A percentile compares a stretch with the other conserved stretches of the same genome.
These are phyloP conservation scores for Tritrichomonas musculus DNA, from an alignment of 208 protist genomes.

Conservation along the genomic window DNA sequence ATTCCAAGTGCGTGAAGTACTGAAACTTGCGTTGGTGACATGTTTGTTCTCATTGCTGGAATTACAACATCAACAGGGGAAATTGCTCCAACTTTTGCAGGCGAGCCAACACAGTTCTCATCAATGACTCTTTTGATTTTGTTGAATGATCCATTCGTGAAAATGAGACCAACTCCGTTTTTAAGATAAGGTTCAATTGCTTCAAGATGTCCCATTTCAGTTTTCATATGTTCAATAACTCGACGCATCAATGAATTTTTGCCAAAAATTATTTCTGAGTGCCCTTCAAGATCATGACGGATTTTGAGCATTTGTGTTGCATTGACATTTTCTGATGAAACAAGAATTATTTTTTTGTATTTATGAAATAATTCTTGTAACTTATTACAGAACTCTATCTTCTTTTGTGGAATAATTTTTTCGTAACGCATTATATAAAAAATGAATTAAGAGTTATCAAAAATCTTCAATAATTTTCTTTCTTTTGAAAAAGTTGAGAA, in stretches of 20 bases:
- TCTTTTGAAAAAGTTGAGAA: too few species aligned
- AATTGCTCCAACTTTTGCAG: too few species aligned
- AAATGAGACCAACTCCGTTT: neutral
- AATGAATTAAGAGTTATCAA: too few species aligned
- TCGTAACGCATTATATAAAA: neutral
- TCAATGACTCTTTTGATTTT: neutral
- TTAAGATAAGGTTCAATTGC: neutral
- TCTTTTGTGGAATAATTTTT: neutral
- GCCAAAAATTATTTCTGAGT: too few species aligned
- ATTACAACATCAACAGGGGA: conserved; percentile 86
- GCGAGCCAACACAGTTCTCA: too few species aligned
- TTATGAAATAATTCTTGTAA: neutral
- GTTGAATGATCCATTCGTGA: neutral
- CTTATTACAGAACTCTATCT: neutral
- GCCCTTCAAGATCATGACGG: neutral
- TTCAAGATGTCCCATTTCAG: neutral
- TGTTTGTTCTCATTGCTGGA: conserved; percentile 81
- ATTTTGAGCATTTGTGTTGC: neutral
- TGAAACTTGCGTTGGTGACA: conserved; percentile 90
- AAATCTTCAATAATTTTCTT: too few species aligned
- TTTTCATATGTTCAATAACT: neutral
- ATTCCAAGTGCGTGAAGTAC: conserved; percentile 99
- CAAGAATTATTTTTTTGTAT: too few species aligned
- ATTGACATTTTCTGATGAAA: neutral
- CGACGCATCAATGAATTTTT: neutral